Percentiles rank a stretch among this genome's conserved stretches.
Conservation (phyloP, 129 eudicot genomes). For the Flaveria linearis region DNA sequence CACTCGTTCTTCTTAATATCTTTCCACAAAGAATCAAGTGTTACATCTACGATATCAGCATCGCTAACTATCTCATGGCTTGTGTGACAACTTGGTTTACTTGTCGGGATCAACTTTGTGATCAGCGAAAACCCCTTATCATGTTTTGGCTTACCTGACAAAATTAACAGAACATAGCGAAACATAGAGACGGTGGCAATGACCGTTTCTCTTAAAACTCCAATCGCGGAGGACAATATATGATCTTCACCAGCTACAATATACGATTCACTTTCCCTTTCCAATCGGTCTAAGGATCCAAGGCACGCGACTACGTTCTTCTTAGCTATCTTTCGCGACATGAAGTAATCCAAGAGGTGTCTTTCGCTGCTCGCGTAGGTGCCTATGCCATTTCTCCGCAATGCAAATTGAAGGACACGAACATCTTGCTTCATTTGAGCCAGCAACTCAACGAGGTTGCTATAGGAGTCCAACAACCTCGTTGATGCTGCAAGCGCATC, state of each 20-base stretch:
- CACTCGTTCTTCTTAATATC: conserved; percentile 16
- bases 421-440: conserved; percentile 40
- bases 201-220: conserved; percentile 33
- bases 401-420: conserved; percentile 49
- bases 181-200: conserved; percentile 37
- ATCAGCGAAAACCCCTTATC: conserved; percentile 28
- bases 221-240: conserved; percentile 24
- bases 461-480: conserved; percentile 21
- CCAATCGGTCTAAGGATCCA: conserved; percentile 14
- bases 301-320: conserved; percentile 7
- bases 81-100: conserved; percentile 10
- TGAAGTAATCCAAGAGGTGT: neutral
- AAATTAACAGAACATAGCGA: conserved; percentile 25
- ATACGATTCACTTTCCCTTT: conserved; percentile 3
- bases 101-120: conserved; percentile 10
- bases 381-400: conserved; percentile 46
- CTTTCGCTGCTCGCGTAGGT: neutral
- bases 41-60: conserved; percentile 23
- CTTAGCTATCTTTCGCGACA: conserved; percentile 18
- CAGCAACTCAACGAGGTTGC: conserved; percentile 35
- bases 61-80: conserved; percentile 21
- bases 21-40: conserved; percentile 25
- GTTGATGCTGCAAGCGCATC: conserved; percentile 22
- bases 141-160: conserved; percentile 24
- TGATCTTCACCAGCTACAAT: conserved; percentile 24